A percentile compares a stretch with the other conserved stretches of the same genome.
These are phyloP conservation scores for Jacaranda mimosifolia DNA, from an alignment of 257 asterid species.

Conservation along the genomic window DNA sequence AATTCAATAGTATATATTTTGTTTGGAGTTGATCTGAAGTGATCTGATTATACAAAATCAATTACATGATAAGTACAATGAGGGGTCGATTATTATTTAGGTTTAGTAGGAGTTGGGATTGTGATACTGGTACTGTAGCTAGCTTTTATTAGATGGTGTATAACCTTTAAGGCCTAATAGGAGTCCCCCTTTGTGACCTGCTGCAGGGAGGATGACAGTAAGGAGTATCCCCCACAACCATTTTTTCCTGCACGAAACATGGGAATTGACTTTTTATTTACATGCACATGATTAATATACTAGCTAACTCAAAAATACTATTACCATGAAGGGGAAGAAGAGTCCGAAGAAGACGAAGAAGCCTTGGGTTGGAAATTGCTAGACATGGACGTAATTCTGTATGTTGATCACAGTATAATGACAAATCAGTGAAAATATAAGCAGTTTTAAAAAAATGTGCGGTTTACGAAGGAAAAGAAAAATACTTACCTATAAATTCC, in stretches of 20 bases:
- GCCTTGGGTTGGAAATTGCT: conserved; percentile 23
- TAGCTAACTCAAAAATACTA: not conserved
- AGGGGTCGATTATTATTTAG: not conserved
- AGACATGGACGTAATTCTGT: conserved; percentile 13
- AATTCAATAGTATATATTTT: not conserved
- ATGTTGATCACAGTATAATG: not conserved
- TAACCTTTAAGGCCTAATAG: conserved; percentile 52
- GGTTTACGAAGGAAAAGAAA: too few species aligned
- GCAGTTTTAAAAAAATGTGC: not conserved
- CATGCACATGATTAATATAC: not conserved
- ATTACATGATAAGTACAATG: not conserved
- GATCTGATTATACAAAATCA: not conserved
- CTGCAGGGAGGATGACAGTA: conserved; percentile 51
- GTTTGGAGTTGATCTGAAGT: not conserved
- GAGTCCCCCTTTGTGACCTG: conserved; percentile 54
- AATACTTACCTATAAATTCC: conserved; percentile 38
- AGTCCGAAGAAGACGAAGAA: conserved; percentile 34
- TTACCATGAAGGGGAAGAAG: conserved; percentile 42
- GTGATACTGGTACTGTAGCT: too few species aligned
- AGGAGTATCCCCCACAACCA: conserved; percentile 54
- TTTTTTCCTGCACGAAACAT: conserved; percentile 50
- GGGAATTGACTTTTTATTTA: not conserved
- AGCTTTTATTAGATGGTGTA: too few species aligned
- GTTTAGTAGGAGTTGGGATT: too few species aligned
- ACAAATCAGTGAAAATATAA: not conserved